Base-by-base conservation (phyloP, 495 filamentous ascomycete genomes). In the Parachaetomium inaequale region DNA sequence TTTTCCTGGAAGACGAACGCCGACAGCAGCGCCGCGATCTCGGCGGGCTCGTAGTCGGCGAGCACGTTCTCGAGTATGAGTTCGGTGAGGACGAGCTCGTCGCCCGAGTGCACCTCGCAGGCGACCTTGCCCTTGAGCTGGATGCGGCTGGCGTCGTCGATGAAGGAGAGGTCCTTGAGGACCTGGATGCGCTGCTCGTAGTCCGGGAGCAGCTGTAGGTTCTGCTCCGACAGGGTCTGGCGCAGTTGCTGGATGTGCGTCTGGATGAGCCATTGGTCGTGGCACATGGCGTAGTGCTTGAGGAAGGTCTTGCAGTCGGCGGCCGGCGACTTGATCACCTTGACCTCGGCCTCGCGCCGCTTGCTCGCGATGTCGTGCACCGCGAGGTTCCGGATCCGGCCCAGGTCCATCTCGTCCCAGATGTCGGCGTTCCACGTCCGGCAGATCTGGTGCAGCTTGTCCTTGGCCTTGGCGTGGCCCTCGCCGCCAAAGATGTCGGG, bases 1-100 rank as follows among this genome's bases (percentile, higher is more conserved):
- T 96, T 97, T 66, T 98, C 94, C 71, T 97, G 90, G 79, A 98
- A 98, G n/a, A 98, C 95, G 71, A 98, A 98, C 3, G 90, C 87
- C 0, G 92, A 96, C 3, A 98, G 84, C 11, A 98, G 82, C 7
- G 94, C 93, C 3, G 95, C 94, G 59, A 98, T 97, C 71, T 98
- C 94, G 68, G 95, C 93, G 1, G 94, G 92, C 63, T 96, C 93
- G 73, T 91, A 98, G 63, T 96, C 89, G 21, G 92, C 92, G 4
- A 98, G 85, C 7, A 96, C 91, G 72, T 98, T 98, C 67, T 98
- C 95, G 17, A 98, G 85, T 51, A 98, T 87, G 4, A 98, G 83
- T 72, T 98, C 94, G 1, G 94, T 98, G 28, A 98, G 84, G 8
- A 98, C 92, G n/a, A 98, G 84, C 74, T 98, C 94, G 70, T 96